Percentiles rank a stretch among this genome's conserved stretches.
Evolutionary conservation across 352 stramenopile genomes (phyloP).

Genomic region (Phytophthora citrophthora): DNA sequence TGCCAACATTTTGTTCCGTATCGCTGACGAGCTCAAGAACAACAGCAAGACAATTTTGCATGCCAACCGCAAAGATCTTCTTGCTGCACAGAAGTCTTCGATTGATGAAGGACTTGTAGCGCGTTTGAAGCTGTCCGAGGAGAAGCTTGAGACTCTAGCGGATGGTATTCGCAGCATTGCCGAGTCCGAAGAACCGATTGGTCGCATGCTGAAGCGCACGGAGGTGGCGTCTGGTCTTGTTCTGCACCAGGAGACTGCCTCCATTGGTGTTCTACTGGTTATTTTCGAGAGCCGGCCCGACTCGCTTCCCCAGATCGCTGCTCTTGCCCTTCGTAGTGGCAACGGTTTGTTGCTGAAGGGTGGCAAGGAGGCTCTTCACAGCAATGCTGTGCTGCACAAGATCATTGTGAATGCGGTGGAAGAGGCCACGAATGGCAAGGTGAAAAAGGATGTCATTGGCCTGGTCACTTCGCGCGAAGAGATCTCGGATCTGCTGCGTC

Average conservation of each 20-base stretch:
- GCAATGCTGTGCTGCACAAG: constrained; percentile 92
- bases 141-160: constrained; percentile 95
- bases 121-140: constrained; percentile 88
- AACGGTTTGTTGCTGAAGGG: constrained; percentile 98
- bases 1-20: constrained; percentile 86
- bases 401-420: constrained; percentile 96
- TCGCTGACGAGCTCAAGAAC: constrained; percentile 87
- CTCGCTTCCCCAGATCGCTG: constrained; percentile 96
- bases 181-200: constrained; percentile 76
- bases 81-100: constrained; percentile 70
- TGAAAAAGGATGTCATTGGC: constrained; percentile 94
- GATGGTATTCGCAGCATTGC: constrained; percentile 95
- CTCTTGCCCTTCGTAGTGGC: constrained; percentile 94
- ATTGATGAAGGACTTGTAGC: constrained; percentile 76
- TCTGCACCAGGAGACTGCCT: constrained; percentile 93
- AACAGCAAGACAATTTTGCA: constrained; percentile 87
- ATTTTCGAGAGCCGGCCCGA: constrained; percentile 99
- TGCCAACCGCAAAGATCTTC: constrained; percentile 94
- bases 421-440: constrained; percentile 80
- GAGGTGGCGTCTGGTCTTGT: constrained; percentile 94
- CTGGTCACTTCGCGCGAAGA: constrained; percentile 96
- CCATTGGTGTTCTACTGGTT: constrained; percentile 98
- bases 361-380: constrained; percentile 94
- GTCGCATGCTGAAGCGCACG: constrained; percentile 75
- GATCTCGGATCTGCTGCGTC: constrained; percentile 91